These are phyloP conservation scores for Boletus reticuloceps DNA, from an alignment of 768 basidiomycete genomes.

Conservation along the genomic window DNA sequence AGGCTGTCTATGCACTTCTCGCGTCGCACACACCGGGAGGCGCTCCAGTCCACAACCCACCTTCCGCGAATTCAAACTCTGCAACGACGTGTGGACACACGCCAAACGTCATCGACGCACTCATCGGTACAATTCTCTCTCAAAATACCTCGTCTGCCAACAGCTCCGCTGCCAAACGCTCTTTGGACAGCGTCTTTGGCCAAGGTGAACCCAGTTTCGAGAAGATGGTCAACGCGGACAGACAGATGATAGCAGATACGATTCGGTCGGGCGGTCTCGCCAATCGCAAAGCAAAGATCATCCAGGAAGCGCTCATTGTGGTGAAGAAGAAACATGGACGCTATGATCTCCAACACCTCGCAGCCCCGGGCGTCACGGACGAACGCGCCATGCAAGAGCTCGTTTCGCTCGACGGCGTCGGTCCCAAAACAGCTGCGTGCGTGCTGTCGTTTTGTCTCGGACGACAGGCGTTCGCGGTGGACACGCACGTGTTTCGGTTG, in stretches of 20 bases:
- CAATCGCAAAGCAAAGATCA: slow-evolving; percentile 55
- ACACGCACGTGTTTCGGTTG: slow-evolving; percentile 60
- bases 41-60: slow-evolving; percentile 26
- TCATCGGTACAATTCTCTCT: slow-evolving; percentile 58
- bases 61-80: slow-evolving; percentile 33
- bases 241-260: slow-evolving; percentile 43
- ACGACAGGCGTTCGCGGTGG: slow-evolving; percentile 60
- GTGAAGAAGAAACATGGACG: slow-evolving; percentile 46
- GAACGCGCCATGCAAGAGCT: slow-evolving; percentile 56
- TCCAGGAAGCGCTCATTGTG: slow-evolving; percentile 45
- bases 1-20: slow-evolving; percentile 41
- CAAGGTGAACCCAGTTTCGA: slow-evolving; percentile 43
- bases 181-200: slow-evolving; percentile 48
- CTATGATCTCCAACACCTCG: slow-evolving; percentile 60
- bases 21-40: slow-evolving; percentile 35
- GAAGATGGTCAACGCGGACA: slow-evolving; percentile 45
- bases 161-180: slow-evolving; percentile 47
- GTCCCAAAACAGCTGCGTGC: slow-evolving; percentile 63
- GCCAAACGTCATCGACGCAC: slow-evolving; percentile 54
- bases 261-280: slow-evolving; percentile 57
- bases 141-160: slow-evolving; percentile 56
- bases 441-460: slow-evolving; percentile 60
- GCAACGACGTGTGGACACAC: slow-evolving; percentile 45
- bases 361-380: slow-evolving; percentile 32
- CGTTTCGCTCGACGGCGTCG: slow-evolving; percentile 55